phyloP scores from a whole-genome alignment of 805 yeast genomes.

The Candida pini region DNA sequence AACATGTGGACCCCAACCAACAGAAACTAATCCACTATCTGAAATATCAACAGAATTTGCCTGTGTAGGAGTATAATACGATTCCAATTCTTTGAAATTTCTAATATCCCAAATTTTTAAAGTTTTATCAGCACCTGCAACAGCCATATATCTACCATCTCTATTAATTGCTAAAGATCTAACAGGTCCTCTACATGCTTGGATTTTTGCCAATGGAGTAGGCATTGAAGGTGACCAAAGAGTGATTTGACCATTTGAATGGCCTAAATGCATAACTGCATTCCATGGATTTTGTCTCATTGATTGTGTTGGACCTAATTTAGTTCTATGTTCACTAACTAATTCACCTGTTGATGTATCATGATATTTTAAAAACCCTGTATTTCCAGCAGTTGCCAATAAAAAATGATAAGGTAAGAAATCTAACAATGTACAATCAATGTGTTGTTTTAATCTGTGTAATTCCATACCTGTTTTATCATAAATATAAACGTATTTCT shows the following conservation, averaged over 20 bases:
- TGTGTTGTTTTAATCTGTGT: slow-evolving; percentile 85
- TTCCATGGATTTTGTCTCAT: slow-evolving; percentile 94
- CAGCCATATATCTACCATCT: slow-evolving; percentile 91
- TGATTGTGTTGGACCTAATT: slow-evolving; percentile 82
- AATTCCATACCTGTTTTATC: slow-evolving; percentile 88
- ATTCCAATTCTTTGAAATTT: slow-evolving; percentile 67
- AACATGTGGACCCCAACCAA: slow-evolving; percentile 95
- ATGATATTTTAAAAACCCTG: slow-evolving; percentile 86
- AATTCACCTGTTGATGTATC: slow-evolving; percentile 91
- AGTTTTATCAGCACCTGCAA: slow-evolving; percentile 79
- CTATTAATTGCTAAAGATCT: slow-evolving; percentile 82
- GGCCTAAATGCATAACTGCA: slow-evolving; percentile 92
- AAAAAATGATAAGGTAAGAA: slow-evolving; percentile 91
- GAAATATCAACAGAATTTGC: slow-evolving; percentile 76
- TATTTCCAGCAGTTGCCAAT: slow-evolving; percentile 80
- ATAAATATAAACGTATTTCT: slow-evolving; percentile 87
- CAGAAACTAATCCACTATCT: slow-evolving; percentile 79
- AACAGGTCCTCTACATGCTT: slow-evolving; percentile 81
- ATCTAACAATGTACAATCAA: slow-evolving; percentile 77
- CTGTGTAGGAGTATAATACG: slow-evolving; percentile 75
- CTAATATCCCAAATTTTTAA: slow-evolving; percentile 93
- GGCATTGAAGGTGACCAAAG: slow-evolving; percentile 91
- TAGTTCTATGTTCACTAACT: slow-evolving; percentile 79
- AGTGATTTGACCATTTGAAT: slow-evolving; percentile 85
- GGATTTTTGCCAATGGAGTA: slow-evolving; percentile 77